Evolutionary conservation across 495 filamentous ascomycete genomes (phyloP).

Genomic region (Margaritispora aquatica): DNA sequence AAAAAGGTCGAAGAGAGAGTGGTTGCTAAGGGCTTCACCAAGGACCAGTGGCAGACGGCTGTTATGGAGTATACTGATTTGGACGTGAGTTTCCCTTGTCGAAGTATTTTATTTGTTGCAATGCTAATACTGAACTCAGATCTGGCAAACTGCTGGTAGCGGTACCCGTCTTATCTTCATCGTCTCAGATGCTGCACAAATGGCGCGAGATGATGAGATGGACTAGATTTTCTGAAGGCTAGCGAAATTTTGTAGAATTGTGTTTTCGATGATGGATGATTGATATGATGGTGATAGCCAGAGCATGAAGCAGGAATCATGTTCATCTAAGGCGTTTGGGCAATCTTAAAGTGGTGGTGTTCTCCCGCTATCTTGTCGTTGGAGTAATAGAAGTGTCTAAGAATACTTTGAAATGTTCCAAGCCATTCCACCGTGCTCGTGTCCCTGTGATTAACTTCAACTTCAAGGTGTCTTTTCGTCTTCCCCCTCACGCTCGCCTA

Average conservation of each 20-base stretch:
- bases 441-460: too few species aligned
- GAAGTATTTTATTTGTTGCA: background rate
- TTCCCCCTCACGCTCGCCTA: too few species aligned
- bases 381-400: too few species aligned
- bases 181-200: slow-evolving; percentile 22
- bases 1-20: slow-evolving; percentile 82
- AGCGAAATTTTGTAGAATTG: background rate
- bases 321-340: too few species aligned
- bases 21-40: slow-evolving; percentile 92
- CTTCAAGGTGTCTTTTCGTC: too few species aligned
- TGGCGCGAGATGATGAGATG: slow-evolving; percentile 17
- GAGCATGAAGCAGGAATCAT: too few species aligned
- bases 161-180: slow-evolving; percentile 81
- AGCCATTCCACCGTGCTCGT: too few species aligned
- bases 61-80: slow-evolving; percentile 84
- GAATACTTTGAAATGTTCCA: too few species aligned
- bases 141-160: slow-evolving; percentile 91
- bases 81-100: slow-evolving; percentile 62
- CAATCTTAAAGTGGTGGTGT: too few species aligned
- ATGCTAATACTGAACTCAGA: slow-evolving; percentile 40
- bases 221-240: background rate
- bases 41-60: slow-evolving; percentile 78
- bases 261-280: too few species aligned
- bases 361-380: too few species aligned
- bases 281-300: too few species aligned